phyloP scores from a whole-genome alignment of 2,329 filamentous ascomycete species.

The Rutstroemia sp. region DNA sequence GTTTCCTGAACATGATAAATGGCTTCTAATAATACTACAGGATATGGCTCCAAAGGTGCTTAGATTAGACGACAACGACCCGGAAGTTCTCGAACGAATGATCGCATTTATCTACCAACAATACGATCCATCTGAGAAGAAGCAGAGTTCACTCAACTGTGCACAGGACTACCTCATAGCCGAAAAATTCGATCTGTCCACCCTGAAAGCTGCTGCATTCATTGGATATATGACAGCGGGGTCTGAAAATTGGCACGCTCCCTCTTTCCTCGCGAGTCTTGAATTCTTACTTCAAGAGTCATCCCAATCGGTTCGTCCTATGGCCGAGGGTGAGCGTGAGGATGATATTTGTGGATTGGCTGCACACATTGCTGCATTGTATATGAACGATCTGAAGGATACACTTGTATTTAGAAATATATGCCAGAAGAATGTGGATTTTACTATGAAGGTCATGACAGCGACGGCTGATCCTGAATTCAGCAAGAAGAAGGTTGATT shows the following conservation, averaged over 20 bases:
- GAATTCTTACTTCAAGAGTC: too few relatives aligned
- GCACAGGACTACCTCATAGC: slow-evolving; percentile 11
- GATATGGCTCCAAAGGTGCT: background rate
- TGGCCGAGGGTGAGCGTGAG: too few relatives aligned
- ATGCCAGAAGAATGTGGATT: too few relatives aligned
- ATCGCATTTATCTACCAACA: slow-evolving; percentile 44
- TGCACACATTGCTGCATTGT: too few relatives aligned
- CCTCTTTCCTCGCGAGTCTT: background rate
- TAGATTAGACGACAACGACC: slow-evolving; percentile 2
- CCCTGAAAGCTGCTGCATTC: background rate
- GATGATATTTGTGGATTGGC: too few relatives aligned
- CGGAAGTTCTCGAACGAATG: slow-evolving; percentile 2
- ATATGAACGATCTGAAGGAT: too few relatives aligned
- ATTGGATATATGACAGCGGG: background rate
- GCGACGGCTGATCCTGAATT: too few relatives aligned
- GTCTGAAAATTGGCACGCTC: background rate
- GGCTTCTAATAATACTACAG: background rate
- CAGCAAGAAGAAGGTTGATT: too few relatives aligned
- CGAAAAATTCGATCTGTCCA: slow-evolving; percentile 7
- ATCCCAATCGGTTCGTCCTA: too few relatives aligned
- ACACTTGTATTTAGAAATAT: too few relatives aligned
- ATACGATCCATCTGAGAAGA: too few relatives aligned
- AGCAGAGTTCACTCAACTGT: background rate
- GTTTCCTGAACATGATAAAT: background rate
- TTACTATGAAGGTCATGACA: too few relatives aligned